Percentiles rank a stretch among this genome's conserved stretches.
These are phyloP conservation scores for Clarireedia sp. DNA, from an alignment of 2,329 filamentous ascomycete genomes.

Conservation along the genomic window DNA sequence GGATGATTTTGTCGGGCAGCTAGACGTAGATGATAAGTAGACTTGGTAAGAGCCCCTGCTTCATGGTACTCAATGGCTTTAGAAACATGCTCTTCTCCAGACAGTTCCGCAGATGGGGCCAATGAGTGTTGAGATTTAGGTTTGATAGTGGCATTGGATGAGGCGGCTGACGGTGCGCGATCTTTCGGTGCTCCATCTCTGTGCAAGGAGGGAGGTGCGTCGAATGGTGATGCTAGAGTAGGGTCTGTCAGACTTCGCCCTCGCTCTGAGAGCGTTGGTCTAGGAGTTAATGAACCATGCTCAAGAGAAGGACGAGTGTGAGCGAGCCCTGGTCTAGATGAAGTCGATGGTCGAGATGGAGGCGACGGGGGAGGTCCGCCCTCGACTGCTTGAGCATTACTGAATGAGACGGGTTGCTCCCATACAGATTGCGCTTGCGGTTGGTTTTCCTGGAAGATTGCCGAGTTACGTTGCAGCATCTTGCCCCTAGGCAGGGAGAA, in stretches of 20 bases:
- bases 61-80: slow-evolving; percentile 90
- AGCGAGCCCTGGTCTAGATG: slow-evolving; percentile 30
- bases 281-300: slow-evolving; percentile 39
- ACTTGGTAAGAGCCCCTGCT: slow-evolving; percentile 79
- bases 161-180: slow-evolving; percentile 19
- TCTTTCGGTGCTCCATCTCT: slow-evolving; percentile 33
- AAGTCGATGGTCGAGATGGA: slow-evolving; percentile 52
- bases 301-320: slow-evolving; percentile 39
- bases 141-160: slow-evolving; percentile 29
- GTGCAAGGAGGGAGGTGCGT: slow-evolving; percentile 15
- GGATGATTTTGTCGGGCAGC: slow-evolving; percentile 80
- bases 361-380: slow-evolving; percentile 51
- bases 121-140: slow-evolving; percentile 40
- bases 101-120: slow-evolving; percentile 57
- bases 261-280: slow-evolving; percentile 35
- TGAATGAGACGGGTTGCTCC: slow-evolving; percentile 43
- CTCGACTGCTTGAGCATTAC: slow-evolving; percentile 37
- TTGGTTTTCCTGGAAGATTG: slow-evolving; percentile 47
- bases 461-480: slow-evolving; percentile 60
- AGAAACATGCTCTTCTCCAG: slow-evolving; percentile 78
- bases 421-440: slow-evolving; percentile 48
- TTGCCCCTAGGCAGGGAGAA: slow-evolving; percentile 80
- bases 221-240: slow-evolving; percentile 25
- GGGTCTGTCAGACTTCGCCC: slow-evolving; percentile 38
- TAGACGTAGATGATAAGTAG: slow-evolving; percentile 88